These are phyloP conservation scores for Pseudocercospora fijiensis DNA, from an alignment of 2,329 filamentous ascomycete species.

Conservation along the genomic window DNA sequence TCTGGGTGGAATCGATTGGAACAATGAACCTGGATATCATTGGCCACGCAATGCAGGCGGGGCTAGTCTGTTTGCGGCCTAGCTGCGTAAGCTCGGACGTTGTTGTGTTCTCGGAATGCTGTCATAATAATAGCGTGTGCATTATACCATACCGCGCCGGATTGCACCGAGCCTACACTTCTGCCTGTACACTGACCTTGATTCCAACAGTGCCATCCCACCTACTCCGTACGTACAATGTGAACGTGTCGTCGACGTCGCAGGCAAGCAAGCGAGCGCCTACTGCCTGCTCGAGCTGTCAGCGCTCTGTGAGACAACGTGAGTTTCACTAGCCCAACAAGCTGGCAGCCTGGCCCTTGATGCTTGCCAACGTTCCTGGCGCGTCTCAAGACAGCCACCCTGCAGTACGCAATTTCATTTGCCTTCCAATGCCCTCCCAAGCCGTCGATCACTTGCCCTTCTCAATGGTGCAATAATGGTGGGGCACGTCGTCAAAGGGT, in stretches of 20 bases:
- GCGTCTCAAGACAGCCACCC: neutral
- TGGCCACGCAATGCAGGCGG: neutral
- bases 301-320: neutral
- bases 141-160: neutral
- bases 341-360: neutral
- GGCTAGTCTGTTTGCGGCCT: neutral
- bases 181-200: neutral
- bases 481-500: slow-evolving; percentile 2
- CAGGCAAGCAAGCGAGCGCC: neutral
- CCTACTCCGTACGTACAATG: too few species aligned
- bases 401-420: slow-evolving; percentile 4
- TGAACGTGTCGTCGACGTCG: neutral
- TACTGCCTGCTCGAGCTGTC: neutral
- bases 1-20: neutral
- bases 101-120: neutral
- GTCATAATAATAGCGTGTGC: too few species aligned
- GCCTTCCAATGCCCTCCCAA: neutral
- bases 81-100: neutral
- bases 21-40: neutral
- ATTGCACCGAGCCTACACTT: neutral
- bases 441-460: neutral
- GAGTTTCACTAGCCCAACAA: slow-evolving; percentile 4
- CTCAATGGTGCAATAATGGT: neutral
- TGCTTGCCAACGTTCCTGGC: slow-evolving; percentile 1
- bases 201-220: too few species aligned